A percentile compares a stretch with the other conserved stretches of the same genome.
Conservation (phyloP, 805 yeast species). For the Wickerhamiella dianesei region DNA sequence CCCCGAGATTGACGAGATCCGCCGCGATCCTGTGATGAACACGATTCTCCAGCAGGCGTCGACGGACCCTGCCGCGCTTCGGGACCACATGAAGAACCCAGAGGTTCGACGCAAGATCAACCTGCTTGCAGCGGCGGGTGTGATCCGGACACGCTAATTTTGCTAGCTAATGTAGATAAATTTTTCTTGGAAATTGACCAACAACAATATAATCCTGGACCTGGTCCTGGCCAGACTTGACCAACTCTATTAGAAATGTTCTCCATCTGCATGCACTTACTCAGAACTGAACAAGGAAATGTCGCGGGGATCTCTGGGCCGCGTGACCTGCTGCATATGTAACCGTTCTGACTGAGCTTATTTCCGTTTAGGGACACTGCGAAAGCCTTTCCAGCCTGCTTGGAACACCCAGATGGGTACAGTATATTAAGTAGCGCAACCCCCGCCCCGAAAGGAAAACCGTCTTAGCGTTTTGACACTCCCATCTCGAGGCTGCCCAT, state of each 20-base stretch:
- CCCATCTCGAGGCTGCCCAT: too few species aligned
- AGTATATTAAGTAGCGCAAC: neutral
- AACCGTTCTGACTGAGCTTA: neutral
- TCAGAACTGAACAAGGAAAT: too few species aligned
- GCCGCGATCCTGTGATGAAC: slow-evolving; percentile 97
- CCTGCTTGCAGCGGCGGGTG: slow-evolving; percentile 89
- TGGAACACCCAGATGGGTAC: neutral
- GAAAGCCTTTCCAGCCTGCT: neutral
- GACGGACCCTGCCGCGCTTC: slow-evolving; percentile 89
- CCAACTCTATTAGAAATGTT: too few species aligned
- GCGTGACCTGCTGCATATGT: neutral
- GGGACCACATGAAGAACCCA: slow-evolving; percentile 96
- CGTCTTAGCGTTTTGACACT: too few species aligned
- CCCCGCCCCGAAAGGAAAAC: neutral
- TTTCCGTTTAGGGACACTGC: neutral
- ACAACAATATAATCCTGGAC: too few species aligned
- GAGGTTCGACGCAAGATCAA: slow-evolving; percentile 78
- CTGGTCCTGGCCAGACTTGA: too few species aligned
- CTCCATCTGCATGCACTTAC: too few species aligned
- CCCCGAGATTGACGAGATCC: slow-evolving; percentile 82
- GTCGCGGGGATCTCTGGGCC: too few species aligned
- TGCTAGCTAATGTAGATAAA: neutral
- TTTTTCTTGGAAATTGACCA: too few species aligned
- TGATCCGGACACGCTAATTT: slow-evolving; percentile 67
- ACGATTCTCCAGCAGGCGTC: slow-evolving; percentile 87